Percentiles rank a stretch among this genome's conserved stretches.
phyloP scores from a whole-genome alignment of 768 basidiomycete species.

The Lenzites betulinus region DNA sequence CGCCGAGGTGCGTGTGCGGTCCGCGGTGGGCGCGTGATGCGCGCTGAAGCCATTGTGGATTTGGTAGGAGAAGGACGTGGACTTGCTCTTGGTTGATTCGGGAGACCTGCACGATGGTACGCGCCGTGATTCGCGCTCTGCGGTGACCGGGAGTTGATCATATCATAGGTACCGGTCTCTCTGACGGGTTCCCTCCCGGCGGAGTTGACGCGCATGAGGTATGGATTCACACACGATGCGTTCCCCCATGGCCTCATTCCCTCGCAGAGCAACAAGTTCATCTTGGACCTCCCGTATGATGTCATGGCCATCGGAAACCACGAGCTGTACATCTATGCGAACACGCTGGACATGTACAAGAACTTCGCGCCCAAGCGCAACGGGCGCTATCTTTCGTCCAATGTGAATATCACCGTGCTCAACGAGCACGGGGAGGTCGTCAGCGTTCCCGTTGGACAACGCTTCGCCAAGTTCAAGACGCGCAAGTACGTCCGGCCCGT shows the following conservation, averaged over 20 bases:
- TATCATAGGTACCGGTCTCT: conserved; percentile 65
- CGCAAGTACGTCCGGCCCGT: conserved; percentile 49
- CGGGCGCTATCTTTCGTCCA: conserved; percentile 80
- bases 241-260: neutral
- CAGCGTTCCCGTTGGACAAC: conserved; percentile 50
- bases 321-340: conserved; percentile 74
- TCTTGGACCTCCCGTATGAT: conserved; percentile 77
- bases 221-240: conserved; percentile 12
- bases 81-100: conserved; percentile 80
- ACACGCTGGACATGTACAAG: conserved; percentile 69
- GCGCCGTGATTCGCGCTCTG: neutral
- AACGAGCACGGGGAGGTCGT: conserved; percentile 39
- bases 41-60: neutral
- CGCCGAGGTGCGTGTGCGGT: conserved; percentile 48
- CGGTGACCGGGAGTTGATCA: neutral
- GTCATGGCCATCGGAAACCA: conserved; percentile 87
- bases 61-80: conserved; percentile 66
- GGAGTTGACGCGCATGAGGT: conserved; percentile 76
- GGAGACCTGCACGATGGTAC: conserved; percentile 77
- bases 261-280: conserved; percentile 69
- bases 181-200: conserved; percentile 72
- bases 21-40: neutral
- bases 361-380: conserved; percentile 68
- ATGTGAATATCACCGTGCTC: conserved; percentile 78
- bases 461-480: conserved; percentile 74